Conservation (phyloP, 2,329 filamentous ascomycete genomes). For the Alternaria alternata region DNA sequence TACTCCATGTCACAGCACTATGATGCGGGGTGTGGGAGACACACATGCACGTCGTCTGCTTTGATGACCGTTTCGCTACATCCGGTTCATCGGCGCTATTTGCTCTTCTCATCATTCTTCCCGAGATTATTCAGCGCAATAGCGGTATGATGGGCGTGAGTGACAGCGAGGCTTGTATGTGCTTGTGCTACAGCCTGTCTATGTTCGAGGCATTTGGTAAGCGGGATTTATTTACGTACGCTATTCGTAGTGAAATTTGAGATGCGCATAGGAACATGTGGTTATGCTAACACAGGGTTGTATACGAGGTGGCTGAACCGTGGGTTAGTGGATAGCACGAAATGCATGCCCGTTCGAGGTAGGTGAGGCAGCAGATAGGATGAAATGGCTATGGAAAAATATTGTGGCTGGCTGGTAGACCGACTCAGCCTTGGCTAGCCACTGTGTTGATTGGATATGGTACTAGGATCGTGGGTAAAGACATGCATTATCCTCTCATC, state of each 20-base stretch:
- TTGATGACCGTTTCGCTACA: slow-evolving; percentile 1
- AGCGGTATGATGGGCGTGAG: background rate
- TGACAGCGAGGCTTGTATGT: background rate
- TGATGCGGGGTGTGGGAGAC: background rate
- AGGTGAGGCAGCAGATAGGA: background rate
- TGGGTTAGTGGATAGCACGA: background rate
- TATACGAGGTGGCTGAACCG: background rate
- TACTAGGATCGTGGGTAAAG: background rate
- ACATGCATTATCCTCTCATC: background rate
- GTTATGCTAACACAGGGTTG: background rate
- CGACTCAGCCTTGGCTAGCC: slow-evolving; percentile 1
- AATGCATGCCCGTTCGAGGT: background rate
- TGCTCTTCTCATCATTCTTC: slow-evolving; percentile 14
- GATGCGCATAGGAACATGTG: background rate
- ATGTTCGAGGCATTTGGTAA: background rate
- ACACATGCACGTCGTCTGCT: background rate
- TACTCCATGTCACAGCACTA: slow-evolving; percentile 4
- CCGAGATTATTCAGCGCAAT: slow-evolving; percentile 13
- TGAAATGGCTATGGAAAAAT: background rate
- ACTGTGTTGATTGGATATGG: background rate
- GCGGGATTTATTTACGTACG: slow-evolving; percentile 1
- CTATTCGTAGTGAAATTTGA: background rate
- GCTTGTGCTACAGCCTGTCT: background rate
- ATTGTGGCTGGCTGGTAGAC: background rate
- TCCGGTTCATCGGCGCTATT: background rate